A percentile compares a stretch with the other conserved stretches of the same genome.
Conservation (phyloP, 495 filamentous ascomycete genomes). For the Podospora bellae-mahoneyi region DNA sequence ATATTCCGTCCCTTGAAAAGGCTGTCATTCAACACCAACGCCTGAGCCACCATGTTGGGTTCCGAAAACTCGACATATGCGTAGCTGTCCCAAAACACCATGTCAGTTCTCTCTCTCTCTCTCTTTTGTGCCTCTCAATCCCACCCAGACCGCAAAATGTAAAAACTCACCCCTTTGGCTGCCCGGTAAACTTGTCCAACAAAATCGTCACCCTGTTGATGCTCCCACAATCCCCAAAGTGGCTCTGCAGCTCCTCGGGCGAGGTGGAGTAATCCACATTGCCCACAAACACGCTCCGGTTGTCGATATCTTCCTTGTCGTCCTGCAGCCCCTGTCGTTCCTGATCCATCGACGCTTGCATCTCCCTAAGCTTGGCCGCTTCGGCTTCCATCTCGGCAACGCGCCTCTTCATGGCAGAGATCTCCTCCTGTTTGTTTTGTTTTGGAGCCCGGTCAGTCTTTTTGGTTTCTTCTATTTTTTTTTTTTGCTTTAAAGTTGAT, state of each 20-base stretch:
- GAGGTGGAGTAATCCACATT: slow-evolving; percentile 98
- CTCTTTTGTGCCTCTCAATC: neutral
- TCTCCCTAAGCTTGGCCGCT: slow-evolving; percentile 92
- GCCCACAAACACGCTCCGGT: slow-evolving; percentile 93
- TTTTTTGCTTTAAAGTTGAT: slow-evolving; percentile 10
- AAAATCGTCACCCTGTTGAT: slow-evolving; percentile 99
- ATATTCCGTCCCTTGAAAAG: slow-evolving; percentile 91
- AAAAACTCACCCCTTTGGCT: slow-evolving; percentile 87
- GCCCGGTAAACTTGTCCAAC: slow-evolving; percentile 95
- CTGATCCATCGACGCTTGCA: slow-evolving; percentile 88
- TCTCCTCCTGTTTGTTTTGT: slow-evolving; percentile 61
- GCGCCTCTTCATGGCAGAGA: slow-evolving; percentile 94
- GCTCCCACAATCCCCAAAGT: slow-evolving; percentile 95
- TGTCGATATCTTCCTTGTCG: slow-evolving; percentile 94
- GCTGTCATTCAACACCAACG: slow-evolving; percentile 93
- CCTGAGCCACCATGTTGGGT: slow-evolving; percentile 87
- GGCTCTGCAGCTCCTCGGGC: slow-evolving; percentile 97
- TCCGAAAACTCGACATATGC: slow-evolving; percentile 99
- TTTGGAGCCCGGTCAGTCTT: slow-evolving; percentile 17
- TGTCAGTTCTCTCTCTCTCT: neutral
- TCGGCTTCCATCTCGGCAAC: slow-evolving; percentile 99
- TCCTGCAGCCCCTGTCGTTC: slow-evolving; percentile 78
- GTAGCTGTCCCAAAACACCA: slow-evolving; percentile 57
- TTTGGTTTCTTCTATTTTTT: slow-evolving; percentile 12
- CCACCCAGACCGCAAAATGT: neutral